Evolutionary conservation across 768 basidiomycete species (phyloP), one percentile per base, ranked within the genome.

Genomic region (Coprinopsis strossmayeri): DNA sequence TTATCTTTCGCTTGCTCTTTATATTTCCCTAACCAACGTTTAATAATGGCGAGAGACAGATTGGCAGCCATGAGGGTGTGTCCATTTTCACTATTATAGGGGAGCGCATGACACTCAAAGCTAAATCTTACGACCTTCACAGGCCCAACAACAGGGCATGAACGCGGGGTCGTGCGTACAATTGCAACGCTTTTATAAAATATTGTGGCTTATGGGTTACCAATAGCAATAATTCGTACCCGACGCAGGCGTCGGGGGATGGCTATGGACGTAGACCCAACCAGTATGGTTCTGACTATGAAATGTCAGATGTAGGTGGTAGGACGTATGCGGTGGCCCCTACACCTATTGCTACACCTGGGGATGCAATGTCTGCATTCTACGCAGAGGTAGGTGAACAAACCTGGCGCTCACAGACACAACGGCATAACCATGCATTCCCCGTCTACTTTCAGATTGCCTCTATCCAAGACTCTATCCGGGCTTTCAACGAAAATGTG

Each of bases 11-110:
- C n/a, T n/a, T n/a, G n/a, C n/a, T n/a, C n/a, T n/a, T n/a, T n/a
- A 38, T 43, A 24, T 34, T 49, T 30, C 20, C 38, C 21, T 26
- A 18, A 34, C n/a, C n/a, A n/a, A n/a, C n/a, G n/a, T 49, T 44
- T 18, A 38, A 40, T 23, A 44, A 86, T 90, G 83, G 88, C 91
- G 55, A 82, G 91, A 79, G 91, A 94, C 72, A 81, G 91, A 76
- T 78, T 94, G 55, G 91, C 88, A 59, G 87, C 85, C 54, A 80
- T 87, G 81, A 80, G 88, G 70, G 87, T 88, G 51, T 50, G 81
- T 58, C 24, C 43, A 48, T 54, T 52, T n/a, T 32, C 26, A 27
- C 27, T n/a, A n/a, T n/a, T n/a, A n/a, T n/a, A n/a, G n/a, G n/a
- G n/a, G n/a, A n/a, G n/a, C n/a, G n/a, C n/a, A n/a, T n/a, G n/a